Evolutionary conservation across 371 early-diverging fungal species (phyloP).

Genomic region (Umbelopsis sp.): DNA sequence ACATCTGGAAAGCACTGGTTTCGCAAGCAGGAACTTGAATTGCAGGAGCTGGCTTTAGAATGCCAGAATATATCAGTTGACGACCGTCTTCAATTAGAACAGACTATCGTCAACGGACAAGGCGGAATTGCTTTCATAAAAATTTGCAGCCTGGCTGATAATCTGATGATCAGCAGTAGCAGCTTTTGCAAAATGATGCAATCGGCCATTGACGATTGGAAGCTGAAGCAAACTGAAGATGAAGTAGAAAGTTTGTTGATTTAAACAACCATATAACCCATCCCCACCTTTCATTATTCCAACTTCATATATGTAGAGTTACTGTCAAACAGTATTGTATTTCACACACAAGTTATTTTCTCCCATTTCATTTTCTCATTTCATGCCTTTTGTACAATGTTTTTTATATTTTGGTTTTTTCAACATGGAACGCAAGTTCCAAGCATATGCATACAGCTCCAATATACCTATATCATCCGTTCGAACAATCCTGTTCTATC

Average conservation of each 20-base stretch:
- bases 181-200: constrained; percentile 13
- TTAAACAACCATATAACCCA: neutral
- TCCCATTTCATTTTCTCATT: neutral
- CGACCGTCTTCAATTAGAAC: neutral
- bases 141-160: neutral
- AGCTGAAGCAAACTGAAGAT: neutral
- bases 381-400: neutral
- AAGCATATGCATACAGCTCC: neutral
- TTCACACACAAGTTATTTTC: neutral
- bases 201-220: constrained; percentile 4
- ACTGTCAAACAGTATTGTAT: neutral
- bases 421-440: too few relatives aligned
- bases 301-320: neutral
- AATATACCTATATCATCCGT: neutral
- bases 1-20: constrained; percentile 14
- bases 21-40: neutral
- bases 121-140: neutral
- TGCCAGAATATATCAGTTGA: neutral
- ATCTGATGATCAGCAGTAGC: neutral
- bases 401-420: neutral
- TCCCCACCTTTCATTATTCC: too few relatives aligned
- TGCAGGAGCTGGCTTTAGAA: neutral
- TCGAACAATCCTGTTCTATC: neutral
- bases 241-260: neutral
- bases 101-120: neutral